These are phyloP conservation scores for Rhodotorula sphaerocarpa DNA, from an alignment of 768 basidiomycete species.

Conservation along the genomic window DNA sequence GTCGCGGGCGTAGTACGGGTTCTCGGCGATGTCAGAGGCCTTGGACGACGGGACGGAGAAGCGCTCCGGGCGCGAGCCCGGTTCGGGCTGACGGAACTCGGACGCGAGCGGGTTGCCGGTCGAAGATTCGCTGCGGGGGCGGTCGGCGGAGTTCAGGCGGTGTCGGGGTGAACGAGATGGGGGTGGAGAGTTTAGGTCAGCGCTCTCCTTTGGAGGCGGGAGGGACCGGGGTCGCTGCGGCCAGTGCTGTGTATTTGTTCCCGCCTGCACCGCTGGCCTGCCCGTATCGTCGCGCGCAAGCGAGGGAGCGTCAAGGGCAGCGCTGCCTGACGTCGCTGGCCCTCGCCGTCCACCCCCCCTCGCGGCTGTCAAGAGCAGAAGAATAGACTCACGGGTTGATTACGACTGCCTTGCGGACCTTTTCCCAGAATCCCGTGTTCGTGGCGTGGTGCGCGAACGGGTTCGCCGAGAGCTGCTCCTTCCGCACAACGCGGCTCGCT, in stretches of 20 bases:
- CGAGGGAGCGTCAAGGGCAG: too few relatives aligned
- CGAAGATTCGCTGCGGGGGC: conserved; percentile 12
- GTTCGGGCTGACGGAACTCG: conserved; percentile 27
- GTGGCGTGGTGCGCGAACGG: conserved; percentile 24
- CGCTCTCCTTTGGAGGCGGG: not conserved
- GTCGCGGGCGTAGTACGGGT: conserved; percentile 35
- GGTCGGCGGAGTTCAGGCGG: not conserved
- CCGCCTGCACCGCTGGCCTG: too few relatives aligned
- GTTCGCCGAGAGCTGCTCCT: conserved; percentile 9
- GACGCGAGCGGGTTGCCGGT: conserved; percentile 25
- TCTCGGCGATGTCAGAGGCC: conserved; percentile 34
- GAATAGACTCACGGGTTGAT: conserved; percentile 30
- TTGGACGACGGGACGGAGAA: conserved; percentile 33
- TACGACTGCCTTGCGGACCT: conserved; percentile 26
- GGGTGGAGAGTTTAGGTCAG: not conserved
- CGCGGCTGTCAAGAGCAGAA: too few relatives aligned
- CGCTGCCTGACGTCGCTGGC: not conserved
- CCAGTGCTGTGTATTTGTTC: too few relatives aligned
- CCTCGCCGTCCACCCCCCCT: not conserved
- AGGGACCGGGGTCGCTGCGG: too few relatives aligned
- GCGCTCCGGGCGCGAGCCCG: conserved; percentile 33
- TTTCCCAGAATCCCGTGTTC: not conserved
- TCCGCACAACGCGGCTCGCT: conserved; percentile 3
- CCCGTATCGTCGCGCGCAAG: too few relatives aligned
- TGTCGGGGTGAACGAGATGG: too few relatives aligned